phyloP scores from a whole-genome alignment of 306 rosid genomes.

The Vigna trinervia region DNA sequence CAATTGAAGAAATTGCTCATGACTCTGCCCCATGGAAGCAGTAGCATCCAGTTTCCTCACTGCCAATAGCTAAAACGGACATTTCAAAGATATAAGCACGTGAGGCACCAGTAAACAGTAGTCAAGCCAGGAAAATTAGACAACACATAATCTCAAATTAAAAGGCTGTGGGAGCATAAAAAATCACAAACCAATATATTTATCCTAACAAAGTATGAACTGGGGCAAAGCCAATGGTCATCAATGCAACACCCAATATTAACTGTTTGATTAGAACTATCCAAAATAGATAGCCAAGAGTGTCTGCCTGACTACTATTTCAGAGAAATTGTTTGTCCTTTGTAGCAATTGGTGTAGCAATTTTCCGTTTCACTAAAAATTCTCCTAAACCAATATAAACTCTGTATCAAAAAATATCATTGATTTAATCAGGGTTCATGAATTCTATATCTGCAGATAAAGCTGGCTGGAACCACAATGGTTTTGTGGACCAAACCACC shows the following conservation, averaged over 20 bases:
- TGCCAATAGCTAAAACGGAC: conserved; percentile 62
- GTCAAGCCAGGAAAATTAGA: conserved; percentile 6
- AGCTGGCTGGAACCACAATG: background rate
- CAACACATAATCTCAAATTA: conserved; percentile 2
- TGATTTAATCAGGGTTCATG: background rate
- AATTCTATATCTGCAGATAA: background rate
- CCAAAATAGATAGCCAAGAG: conserved; percentile 1
- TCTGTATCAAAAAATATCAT: background rate
- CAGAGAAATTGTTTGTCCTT: background rate
- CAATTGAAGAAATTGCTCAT: conserved; percentile 68
- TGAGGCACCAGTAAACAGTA: background rate
- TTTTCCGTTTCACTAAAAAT: background rate
- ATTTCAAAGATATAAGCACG: conserved; percentile 23
- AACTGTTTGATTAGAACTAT: conserved; percentile 14
- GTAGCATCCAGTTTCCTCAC: conserved; percentile 73
- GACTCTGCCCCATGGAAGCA: conserved; percentile 58
- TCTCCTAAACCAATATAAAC: background rate
- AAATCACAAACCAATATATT: conserved; percentile 9
- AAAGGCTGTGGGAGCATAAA: conserved; percentile 4
- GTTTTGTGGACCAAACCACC: conserved; percentile 12
- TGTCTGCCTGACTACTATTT: background rate
- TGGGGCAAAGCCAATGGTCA: background rate
- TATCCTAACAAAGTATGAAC: background rate
- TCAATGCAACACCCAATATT: conserved; percentile 19
- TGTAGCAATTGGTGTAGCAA: background rate